phyloP scores from a whole-genome alignment of 2,329 filamentous ascomycete species.

The Xylariaceae sp. region DNA sequence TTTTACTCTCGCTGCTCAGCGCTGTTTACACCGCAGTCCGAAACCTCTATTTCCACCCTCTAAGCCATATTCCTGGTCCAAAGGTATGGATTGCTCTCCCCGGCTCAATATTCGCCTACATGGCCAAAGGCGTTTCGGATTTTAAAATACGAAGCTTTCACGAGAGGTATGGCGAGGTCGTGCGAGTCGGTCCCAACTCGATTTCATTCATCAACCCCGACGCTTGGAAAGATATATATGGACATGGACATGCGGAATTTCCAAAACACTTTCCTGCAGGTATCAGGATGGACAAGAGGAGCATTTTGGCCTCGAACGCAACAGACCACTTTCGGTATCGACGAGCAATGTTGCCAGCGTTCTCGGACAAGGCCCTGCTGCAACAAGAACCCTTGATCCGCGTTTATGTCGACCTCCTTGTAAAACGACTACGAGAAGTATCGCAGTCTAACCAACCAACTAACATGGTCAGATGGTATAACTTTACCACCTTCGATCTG shows the following conservation, averaged over 20 bases:
- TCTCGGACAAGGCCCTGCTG: slow-evolving; percentile 36
- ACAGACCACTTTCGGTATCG: slow-evolving; percentile 46
- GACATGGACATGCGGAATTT: slow-evolving; percentile 28
- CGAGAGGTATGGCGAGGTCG: slow-evolving; percentile 30
- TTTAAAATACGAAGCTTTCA: slow-evolving; percentile 23
- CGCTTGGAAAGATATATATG: slow-evolving; percentile 42
- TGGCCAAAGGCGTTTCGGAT: slow-evolving; percentile 19
- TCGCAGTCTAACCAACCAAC: slow-evolving; percentile 18
- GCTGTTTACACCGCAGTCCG: slow-evolving; percentile 15
- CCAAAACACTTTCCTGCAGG: slow-evolving; percentile 27
- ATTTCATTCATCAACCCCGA: slow-evolving; percentile 37
- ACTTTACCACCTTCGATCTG: slow-evolving; percentile 30
- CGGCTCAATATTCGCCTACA: slow-evolving; percentile 15
- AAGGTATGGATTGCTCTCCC: slow-evolving; percentile 27
- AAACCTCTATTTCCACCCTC: slow-evolving; percentile 32
- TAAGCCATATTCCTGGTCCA: slow-evolving; percentile 27
- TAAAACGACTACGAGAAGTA: slow-evolving; percentile 27
- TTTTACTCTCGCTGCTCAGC: not conserved
- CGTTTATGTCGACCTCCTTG: slow-evolving; percentile 31
- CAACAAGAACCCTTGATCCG: slow-evolving; percentile 36
- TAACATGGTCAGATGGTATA: slow-evolving; percentile 37
- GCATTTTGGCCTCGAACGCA: slow-evolving; percentile 24
- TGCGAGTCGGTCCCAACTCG: slow-evolving; percentile 38
- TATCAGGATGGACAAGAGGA: slow-evolving; percentile 21
- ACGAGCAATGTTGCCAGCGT: slow-evolving; percentile 50